Evolutionary conservation across 805 yeast genomes (phyloP).

Genomic region (Yamadazyma tumulicola): DNA sequence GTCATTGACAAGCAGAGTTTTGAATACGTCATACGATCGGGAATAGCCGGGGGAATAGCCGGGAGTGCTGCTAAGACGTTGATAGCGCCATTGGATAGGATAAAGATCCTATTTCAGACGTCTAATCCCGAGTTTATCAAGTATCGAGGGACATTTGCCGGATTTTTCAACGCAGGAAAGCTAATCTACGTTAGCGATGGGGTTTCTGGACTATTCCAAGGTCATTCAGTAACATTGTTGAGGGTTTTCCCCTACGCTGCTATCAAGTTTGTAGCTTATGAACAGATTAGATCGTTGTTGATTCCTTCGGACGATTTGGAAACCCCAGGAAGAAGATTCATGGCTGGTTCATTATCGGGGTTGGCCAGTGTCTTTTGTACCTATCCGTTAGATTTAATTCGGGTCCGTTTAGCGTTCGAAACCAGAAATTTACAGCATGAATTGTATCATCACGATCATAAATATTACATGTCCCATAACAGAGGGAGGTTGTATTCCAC

Average conservation of each 20-base stretch:
- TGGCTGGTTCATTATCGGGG: slow-evolving; percentile 91
- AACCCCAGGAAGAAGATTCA: slow-evolving; percentile 72
- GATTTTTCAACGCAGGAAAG: slow-evolving; percentile 68
- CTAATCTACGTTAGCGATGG: slow-evolving; percentile 72
- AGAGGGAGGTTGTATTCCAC: slow-evolving; percentile 33
- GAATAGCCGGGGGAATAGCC: slow-evolving; percentile 91
- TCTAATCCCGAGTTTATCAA: slow-evolving; percentile 83
- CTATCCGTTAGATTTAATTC: slow-evolving; percentile 84
- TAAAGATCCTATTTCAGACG: slow-evolving; percentile 92
- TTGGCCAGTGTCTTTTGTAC: slow-evolving; percentile 82
- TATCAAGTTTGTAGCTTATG: slow-evolving; percentile 93
- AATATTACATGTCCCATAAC: slow-evolving; percentile 24
- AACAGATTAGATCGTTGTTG: slow-evolving; percentile 75
- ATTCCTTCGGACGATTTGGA: slow-evolving; percentile 76
- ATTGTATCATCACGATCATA: slow-evolving; percentile 18
- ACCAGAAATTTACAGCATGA: slow-evolving; percentile 43
- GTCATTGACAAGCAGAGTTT: slow-evolving; percentile 63
- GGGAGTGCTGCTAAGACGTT: slow-evolving; percentile 95
- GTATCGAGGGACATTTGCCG: slow-evolving; percentile 76
- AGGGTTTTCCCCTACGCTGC: slow-evolving; percentile 97
- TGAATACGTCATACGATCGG: slow-evolving; percentile 79
- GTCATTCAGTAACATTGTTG: slow-evolving; percentile 89
- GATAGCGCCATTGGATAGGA: slow-evolving; percentile 93
- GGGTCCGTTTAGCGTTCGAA: slow-evolving; percentile 90
- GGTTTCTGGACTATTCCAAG: slow-evolving; percentile 78